Percentiles rank a stretch among this genome's conserved stretches.
phyloP scores from a whole-genome alignment of 2,329 filamentous ascomycete genomes.

The Aspergillus sp. region DNA sequence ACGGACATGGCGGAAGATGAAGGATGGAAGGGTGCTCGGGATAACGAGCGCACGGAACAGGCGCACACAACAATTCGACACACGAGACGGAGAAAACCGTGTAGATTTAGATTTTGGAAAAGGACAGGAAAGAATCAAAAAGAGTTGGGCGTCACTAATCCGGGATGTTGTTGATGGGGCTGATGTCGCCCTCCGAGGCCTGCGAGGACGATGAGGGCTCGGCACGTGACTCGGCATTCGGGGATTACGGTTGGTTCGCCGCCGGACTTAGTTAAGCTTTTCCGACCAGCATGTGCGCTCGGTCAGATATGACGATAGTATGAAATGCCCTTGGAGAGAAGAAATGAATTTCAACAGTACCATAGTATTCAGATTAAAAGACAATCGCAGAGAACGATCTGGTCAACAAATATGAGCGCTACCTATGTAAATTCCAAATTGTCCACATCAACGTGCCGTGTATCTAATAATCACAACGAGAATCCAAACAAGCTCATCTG shows the following conservation, averaged over 20 bases:
- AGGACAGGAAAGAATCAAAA: neutral
- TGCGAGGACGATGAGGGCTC: constrained; percentile 11
- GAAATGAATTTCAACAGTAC: too few species aligned
- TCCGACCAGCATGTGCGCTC: neutral
- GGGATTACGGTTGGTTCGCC: constrained; percentile 11
- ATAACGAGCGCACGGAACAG: constrained; percentile 19
- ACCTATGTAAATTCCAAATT: too few species aligned
- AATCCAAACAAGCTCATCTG: neutral
- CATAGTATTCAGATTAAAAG: neutral
- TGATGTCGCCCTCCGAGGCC: constrained; percentile 10
- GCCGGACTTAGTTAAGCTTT: constrained; percentile 13
- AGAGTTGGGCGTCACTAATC: neutral
- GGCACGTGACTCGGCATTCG: constrained; percentile 17
- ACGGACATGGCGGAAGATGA: constrained; percentile 36
- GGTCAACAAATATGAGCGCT: too few species aligned
- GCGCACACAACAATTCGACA: constrained; percentile 13
- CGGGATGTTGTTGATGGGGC: constrained; percentile 11
- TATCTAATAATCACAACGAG: neutral
- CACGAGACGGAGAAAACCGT: neutral
- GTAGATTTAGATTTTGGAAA: neutral
- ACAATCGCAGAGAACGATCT: too few species aligned
- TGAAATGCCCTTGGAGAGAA: too few species aligned
- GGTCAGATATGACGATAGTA: too few species aligned
- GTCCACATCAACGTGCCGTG: neutral
- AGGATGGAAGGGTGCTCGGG: constrained; percentile 22